Conservation (phyloP, 805 yeast species). For the Monosporozyma unispora region DNA sequence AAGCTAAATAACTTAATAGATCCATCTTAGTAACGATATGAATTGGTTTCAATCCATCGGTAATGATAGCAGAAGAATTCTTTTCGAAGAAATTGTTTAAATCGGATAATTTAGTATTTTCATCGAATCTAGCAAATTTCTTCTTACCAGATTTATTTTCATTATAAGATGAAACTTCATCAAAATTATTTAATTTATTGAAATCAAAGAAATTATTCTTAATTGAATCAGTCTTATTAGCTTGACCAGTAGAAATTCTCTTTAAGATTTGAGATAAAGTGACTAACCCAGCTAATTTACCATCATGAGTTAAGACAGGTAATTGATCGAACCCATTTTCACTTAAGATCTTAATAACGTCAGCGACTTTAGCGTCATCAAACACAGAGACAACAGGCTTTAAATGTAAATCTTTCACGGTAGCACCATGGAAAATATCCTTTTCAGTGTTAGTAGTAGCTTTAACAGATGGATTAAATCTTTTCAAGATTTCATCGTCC, state of each 20-base stretch:
- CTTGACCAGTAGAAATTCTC: slow-evolving; percentile 51
- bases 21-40: slow-evolving; percentile 87
- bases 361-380: slow-evolving; percentile 47
- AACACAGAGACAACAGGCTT: slow-evolving; percentile 74
- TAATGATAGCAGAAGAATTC: slow-evolving; percentile 74
- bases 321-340: slow-evolving; percentile 77
- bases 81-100: slow-evolving; percentile 75
- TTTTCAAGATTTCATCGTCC: slow-evolving; percentile 39
- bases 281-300: slow-evolving; percentile 63
- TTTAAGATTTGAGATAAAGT: slow-evolving; percentile 68
- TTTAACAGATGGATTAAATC: slow-evolving; percentile 22
- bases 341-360: slow-evolving; percentile 61
- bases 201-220: slow-evolving; percentile 51
- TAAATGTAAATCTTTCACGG: slow-evolving; percentile 60
- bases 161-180: slow-evolving; percentile 50
- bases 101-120: slow-evolving; percentile 54
- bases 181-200: slow-evolving; percentile 55
- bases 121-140: slow-evolving; percentile 56
- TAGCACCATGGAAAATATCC: slow-evolving; percentile 43
- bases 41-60: slow-evolving; percentile 66
- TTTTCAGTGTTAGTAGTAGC: slow-evolving; percentile 22
- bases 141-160: slow-evolving; percentile 57
- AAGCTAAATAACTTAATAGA: slow-evolving; percentile 45
- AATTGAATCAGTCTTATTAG: slow-evolving; percentile 48
- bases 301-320: slow-evolving; percentile 55